A percentile compares a stretch with the other conserved stretches of the same genome.
Evolutionary conservation across 176 grass and related monocot genomes (phyloP).

Genomic region (Lolium multiflorum): DNA sequence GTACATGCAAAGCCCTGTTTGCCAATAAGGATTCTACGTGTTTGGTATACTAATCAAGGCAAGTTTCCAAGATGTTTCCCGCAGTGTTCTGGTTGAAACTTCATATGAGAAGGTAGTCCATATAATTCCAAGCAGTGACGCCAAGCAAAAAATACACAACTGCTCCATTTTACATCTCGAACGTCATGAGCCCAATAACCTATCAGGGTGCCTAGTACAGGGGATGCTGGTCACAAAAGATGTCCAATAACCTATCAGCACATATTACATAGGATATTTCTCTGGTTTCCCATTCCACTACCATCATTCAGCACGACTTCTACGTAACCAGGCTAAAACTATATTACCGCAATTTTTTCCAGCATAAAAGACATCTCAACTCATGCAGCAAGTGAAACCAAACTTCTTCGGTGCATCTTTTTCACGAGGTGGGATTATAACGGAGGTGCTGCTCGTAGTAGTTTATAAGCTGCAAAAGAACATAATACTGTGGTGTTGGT

Average conservation of each 20-base stretch:
- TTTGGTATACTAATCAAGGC: not conserved
- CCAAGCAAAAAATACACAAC: not conserved
- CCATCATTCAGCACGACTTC: slow-evolving; percentile 17
- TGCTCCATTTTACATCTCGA: not conserved
- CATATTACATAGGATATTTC: not conserved
- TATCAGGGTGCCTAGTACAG: not conserved
- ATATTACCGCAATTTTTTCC: slow-evolving; percentile 32
- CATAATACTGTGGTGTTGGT: slow-evolving; percentile 17
- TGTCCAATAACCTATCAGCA: not conserved
- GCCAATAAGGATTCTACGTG: not conserved
- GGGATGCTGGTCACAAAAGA: not conserved
- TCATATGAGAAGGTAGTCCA: not conserved
- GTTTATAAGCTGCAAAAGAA: slow-evolving; percentile 80
- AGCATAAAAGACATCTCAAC: slow-evolving; percentile 40
- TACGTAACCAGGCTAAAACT: slow-evolving; percentile 10
- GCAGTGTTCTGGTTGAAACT: not conserved
- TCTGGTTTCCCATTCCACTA: not conserved
- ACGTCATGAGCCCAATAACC: not conserved
- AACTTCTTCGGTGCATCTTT: slow-evolving; percentile 15
- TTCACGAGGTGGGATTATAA: slow-evolving; percentile 71
- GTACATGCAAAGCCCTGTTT: no score
- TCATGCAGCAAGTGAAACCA: not conserved
- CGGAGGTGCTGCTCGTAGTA: slow-evolving; percentile 93
- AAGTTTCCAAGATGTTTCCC: not conserved
- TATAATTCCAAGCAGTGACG: not conserved